Base-by-base conservation (phyloP, 768 basidiomycete species). In the Tephrocybe sp. region DNA sequence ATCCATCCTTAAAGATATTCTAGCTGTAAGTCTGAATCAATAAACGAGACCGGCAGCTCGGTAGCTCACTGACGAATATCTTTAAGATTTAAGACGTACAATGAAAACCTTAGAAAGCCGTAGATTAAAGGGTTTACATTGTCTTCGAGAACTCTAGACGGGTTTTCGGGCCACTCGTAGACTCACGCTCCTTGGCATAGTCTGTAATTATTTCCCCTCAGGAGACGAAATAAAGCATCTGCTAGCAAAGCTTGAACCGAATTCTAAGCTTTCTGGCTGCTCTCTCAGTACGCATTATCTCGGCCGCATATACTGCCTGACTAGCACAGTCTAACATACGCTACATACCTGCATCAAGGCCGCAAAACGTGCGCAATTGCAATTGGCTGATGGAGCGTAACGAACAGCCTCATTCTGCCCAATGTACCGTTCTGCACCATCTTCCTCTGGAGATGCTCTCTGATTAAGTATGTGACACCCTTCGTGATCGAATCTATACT, bases 1-100 rank as follows among this genome's bases (percentile, higher is more conserved):
- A 48, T 54, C 10, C 60, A 59, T 43, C 58, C 60, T 21, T 61
- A 44, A 58, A 20, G 20, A 23, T 36, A n/a, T 14, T 14, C 38
- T 5, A 39, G 6, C 7, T n/a, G 38, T 39, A 18, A 39, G 38
- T 12, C 38, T 18, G n/a, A 20, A 23, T 18, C 12, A 9, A 32
- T 24, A 18, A 5, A 7, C 26, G n/a, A n/a, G n/a, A n/a, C n/a
- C n/a, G n/a, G n/a, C n/a, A n/a, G n/a, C n/a, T 20, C 14, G 17
- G 18, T 18, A 39, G 6, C 4, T 6, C 18, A 20, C 38, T 39
- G 38, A 39, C 38, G 12, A 21, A 5, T 20, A 18, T 39, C 7
- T 6, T 39, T n/a, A 20, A 21, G 38, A 39, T 3, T 18, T 17
- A 17, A 20, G n/a, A 39, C 20, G 34, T 36, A n/a, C 8, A 9